phyloP scores from a whole-genome alignment of 768 basidiomycete genomes.

The Neoboletus magnificus region DNA sequence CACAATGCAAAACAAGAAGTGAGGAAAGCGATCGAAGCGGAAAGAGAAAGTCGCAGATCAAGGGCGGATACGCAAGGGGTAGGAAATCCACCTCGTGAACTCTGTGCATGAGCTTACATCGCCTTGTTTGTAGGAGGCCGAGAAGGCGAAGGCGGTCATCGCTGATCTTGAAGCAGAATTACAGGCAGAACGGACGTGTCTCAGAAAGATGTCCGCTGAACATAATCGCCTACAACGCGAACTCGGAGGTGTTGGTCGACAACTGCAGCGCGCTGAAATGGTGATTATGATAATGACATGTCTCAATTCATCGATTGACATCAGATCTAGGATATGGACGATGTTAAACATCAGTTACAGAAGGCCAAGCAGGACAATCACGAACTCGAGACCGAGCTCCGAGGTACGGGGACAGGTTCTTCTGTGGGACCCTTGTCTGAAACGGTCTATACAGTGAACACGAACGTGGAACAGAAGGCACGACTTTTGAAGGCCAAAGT shows the following conservation, averaged over 20 bases:
- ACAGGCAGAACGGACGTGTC: conserved; percentile 63
- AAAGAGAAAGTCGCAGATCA: conserved; percentile 46
- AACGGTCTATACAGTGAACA: conserved; percentile 44
- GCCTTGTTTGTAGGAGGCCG: conserved; percentile 54
- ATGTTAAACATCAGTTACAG: conserved; percentile 65
- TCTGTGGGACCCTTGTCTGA: not conserved
- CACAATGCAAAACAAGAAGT: conserved; percentile 56
- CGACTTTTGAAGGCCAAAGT: conserved; percentile 65
- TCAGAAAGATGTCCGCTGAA: conserved; percentile 61
- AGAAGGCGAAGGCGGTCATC: conserved; percentile 60
- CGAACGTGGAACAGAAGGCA: conserved; percentile 69
- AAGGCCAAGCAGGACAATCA: conserved; percentile 71
- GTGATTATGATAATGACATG: conserved; percentile 34
- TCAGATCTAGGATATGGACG: conserved; percentile 68
- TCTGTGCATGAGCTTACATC: not conserved
- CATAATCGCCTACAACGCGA: conserved; percentile 62
- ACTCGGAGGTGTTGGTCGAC: conserved; percentile 57
- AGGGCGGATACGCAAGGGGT: conserved; percentile 56
- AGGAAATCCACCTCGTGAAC: conserved; percentile 14
- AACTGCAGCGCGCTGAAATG: conserved; percentile 69
- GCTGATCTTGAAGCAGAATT: conserved; percentile 69
- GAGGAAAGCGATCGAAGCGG: conserved; percentile 50
- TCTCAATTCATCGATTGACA: conserved; percentile 1
- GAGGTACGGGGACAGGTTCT: conserved; percentile 44
- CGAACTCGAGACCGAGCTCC: conserved; percentile 68